Base-by-base conservation (phyloP, 169 alveolate species). In the Babesia bigemina region DNA sequence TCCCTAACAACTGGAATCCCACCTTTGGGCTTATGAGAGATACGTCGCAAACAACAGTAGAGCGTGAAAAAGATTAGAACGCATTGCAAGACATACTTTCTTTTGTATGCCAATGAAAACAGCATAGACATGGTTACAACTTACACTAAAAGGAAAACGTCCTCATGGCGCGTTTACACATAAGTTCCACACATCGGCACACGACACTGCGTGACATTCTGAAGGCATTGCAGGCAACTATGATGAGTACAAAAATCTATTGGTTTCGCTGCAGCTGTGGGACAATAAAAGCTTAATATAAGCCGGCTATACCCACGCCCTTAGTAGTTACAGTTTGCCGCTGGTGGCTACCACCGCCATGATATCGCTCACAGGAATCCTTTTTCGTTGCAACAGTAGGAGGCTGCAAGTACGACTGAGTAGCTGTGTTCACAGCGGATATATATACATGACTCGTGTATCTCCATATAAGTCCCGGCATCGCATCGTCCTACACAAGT, bases 341-440 rank as follows among this genome's bases (percentile, higher is more conserved):
- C 39, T 33, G 39, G 39, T 33, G 39, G 6, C 39, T 6, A 6
- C 13, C 52, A 7, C 17, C 60, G 22, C 73, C 60, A 92, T 92
- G 96, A 63, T 92, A 21, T 88, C 86, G 70, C 84, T 85, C 57
- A 75, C 91, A 42, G 73, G 81, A 36, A 60, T 77, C 29, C 70
- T 92, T n/a, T 81, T 81, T 26, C 81, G 93, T 53, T 87, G 91
- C 60, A 92, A 79, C 65, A 91, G 94, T 72, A 92, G 91, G 81
- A 90, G 96, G 55, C 88, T 91, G 67, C 90, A 87, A 17, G 93
- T 92, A 36, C 83, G 81, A 75, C 84, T 92, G 60, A 62, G 61
- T 28, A 91, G 95, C 63, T 90, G 94, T 48, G 92, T 91, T 52
- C 86, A 87, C 63, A 88, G 93, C 28, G 92, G 92, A 62, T 92